Evolutionary conservation across 352 stramenopile species (phyloP), one percentile per base, ranked within the genome.

Genomic region (Pythium scleroteichum): DNA sequence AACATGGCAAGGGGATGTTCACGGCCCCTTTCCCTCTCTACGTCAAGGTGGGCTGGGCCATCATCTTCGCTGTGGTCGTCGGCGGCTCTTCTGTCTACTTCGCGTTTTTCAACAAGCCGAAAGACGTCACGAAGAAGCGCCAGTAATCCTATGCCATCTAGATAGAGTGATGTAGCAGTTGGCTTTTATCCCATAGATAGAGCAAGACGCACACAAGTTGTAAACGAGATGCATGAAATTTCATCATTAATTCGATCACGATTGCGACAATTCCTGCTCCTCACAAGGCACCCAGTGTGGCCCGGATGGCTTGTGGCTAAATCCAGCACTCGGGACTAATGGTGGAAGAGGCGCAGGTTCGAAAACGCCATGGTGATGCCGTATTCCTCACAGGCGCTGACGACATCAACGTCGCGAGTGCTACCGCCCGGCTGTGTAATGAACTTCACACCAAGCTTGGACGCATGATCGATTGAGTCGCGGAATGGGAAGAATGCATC

Each of bases 401-500:
- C 92, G 51, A 98, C 98, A 44, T 99, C 95, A 17, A 59, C 62
- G 66, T 94, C 85, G 64, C 84, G 87, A 48, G 72, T 94, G 72
- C 82, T 94, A 53, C 85, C 85, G 68, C 85, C 85, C 4, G 98
- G 96, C 81, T 99, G 98, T 14, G 95, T 98, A 39, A 99, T 97
- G 79, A 92, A 99, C 47, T 88, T 92, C 24, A 99, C 97, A 51
- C 98, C 98, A 26, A 97, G 78, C 78, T 97, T 96, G 47, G 87
- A 76, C 33, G 88, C 86, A 76, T 99, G 96, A 85, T 99, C 97
- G 72, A 99, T 99, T 19, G 92, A 98, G 82, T 99, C 96, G 53
- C 97, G 92, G 87, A 99, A 99, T 29, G 98, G 98, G 84, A 99
- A 99, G 86, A 99, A 99, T 14, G 98, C 98, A 75, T 99, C 98